Evolutionary conservation across 2,329 filamentous ascomycete genomes (phyloP), one percentile per base, ranked within the genome.

Genomic region (Stachybotrys chlorohalonatus): DNA sequence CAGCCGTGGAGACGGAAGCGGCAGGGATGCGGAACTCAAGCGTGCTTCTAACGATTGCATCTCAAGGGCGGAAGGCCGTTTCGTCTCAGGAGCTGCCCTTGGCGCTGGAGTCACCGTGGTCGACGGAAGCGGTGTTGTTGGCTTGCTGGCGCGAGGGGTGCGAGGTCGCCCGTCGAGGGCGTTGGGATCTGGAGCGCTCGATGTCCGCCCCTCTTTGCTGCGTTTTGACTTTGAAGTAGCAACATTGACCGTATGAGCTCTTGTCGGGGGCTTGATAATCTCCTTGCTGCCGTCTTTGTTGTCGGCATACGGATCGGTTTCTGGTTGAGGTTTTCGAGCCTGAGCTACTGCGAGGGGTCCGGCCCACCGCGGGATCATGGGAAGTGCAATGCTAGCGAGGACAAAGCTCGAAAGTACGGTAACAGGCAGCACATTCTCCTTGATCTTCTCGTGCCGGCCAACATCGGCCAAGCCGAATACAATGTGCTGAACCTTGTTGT

Each of bases 401-500:
- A 93, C 85, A 64, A 94, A 84, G 70, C 89, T 92, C 45, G 87
- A 86, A 39, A 94, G 80, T 2, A 94, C 85, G 7, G 87, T 89
- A 54, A 93, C 88, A 7, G 89, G 89, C 46, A 93, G 70, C 6
- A 87, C 79, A 68, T 94, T 94, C 70, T 93, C 89, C 66, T 84
- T 86, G 68, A 94, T 91, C 73, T 86, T 87, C 63, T 90, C 87
- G 60, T 84, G 78, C 55, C 84, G 80, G 57, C 78, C 78, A 31
- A 81, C 78, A 64, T 93, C 89, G 39, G 85, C 79, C 30, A 87
- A 77, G 17, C 89, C 89, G 68, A 94, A 94, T 31, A 94, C 89
- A 62, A 94, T 90, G 70, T 90, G 85, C 71, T 94, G 89, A 46
- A 94, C 88, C 71, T 90, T 90, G 73, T 94, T 94, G 75, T 92